Conservation (phyloP, 1,284 basidiomycete species). For the Cryptococcus sp. region DNA sequence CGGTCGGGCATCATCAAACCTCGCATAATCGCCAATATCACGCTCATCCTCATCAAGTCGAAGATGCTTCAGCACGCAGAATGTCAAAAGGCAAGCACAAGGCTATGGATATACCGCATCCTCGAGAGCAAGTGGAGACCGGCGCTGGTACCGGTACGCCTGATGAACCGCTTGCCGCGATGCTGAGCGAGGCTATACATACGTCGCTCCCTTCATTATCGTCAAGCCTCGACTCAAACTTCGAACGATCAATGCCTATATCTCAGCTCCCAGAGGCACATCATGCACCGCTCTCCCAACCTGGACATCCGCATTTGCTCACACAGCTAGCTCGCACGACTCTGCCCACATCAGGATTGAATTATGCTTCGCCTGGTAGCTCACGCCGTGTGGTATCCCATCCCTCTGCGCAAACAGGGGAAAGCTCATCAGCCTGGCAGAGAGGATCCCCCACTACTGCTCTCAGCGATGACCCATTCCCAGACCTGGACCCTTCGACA, state of each 20-base stretch:
- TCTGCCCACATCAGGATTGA: constrained; percentile 36
- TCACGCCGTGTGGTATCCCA: constrained; percentile 1
- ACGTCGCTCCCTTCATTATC: constrained; percentile 29
- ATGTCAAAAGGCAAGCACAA: constrained; percentile 25
- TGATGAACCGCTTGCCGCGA: constrained; percentile 13
- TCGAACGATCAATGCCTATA: constrained; percentile 20
- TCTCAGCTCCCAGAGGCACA: constrained; percentile 33
- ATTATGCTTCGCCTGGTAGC: constrained; percentile 22
- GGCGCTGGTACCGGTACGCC: constrained; percentile 7
- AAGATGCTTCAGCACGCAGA: constrained; percentile 6
- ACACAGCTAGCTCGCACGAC: constrained; percentile 41
- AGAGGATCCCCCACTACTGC: constrained; percentile 18
- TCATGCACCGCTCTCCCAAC: constrained; percentile 17
- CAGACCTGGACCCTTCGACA: constrained; percentile 46
- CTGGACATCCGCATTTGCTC: constrained; percentile 34
- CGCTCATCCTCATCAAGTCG: constrained; percentile 6
- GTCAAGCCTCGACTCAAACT: constrained; percentile 23
- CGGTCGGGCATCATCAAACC: constrained; percentile 4
- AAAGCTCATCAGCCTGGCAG: constrained; percentile 26
- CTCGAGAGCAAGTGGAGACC: background rate
- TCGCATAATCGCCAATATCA: background rate
- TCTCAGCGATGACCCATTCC: constrained; percentile 32
- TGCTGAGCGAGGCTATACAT: constrained; percentile 36
- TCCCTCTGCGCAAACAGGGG: constrained; percentile 8
- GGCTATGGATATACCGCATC: constrained; percentile 10